Conservation (phyloP, 2,329 filamentous ascomycete species). For the Cryphonectria carpinicola region DNA sequence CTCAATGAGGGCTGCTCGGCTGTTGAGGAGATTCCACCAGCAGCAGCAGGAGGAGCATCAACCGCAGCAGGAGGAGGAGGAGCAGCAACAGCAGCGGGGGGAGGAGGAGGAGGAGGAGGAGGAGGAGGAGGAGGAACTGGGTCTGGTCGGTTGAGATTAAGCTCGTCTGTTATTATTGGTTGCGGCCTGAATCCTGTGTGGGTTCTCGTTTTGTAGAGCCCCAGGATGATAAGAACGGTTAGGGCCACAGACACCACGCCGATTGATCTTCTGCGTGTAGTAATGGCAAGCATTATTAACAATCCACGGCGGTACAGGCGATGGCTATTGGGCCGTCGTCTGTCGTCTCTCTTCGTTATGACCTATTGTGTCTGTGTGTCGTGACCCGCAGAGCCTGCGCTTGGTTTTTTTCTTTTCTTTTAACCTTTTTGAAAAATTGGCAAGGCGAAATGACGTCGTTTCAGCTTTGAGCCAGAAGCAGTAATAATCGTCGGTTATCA, state of each 20-base stretch:
- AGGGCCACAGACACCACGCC: conserved; percentile 5
- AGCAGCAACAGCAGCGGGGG: neutral
- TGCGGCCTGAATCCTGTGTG: neutral
- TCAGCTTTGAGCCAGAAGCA: neutral
- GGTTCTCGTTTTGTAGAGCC: neutral
- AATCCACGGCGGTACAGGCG: neutral
- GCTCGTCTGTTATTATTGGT: neutral
- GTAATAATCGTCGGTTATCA: neutral
- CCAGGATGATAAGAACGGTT: neutral
- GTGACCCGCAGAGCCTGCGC: neutral
- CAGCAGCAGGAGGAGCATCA: neutral
- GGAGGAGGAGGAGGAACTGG: neutral
- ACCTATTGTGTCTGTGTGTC: neutral
- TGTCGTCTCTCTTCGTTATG: neutral
- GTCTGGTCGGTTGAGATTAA: neutral
- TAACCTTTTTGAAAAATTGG: too few species aligned
- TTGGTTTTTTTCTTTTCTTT: neutral
- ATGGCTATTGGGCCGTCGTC: neutral
- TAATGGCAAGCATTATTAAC: neutral
- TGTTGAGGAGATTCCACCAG: neutral
- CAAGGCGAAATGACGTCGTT: neutral
- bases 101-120: neutral
- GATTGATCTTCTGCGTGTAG: neutral
- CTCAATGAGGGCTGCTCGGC: neutral
- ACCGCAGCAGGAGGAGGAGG: neutral